Evolutionary conservation across 805 yeast species (phyloP).

Genomic region (Cyberlindnera maritima): DNA sequence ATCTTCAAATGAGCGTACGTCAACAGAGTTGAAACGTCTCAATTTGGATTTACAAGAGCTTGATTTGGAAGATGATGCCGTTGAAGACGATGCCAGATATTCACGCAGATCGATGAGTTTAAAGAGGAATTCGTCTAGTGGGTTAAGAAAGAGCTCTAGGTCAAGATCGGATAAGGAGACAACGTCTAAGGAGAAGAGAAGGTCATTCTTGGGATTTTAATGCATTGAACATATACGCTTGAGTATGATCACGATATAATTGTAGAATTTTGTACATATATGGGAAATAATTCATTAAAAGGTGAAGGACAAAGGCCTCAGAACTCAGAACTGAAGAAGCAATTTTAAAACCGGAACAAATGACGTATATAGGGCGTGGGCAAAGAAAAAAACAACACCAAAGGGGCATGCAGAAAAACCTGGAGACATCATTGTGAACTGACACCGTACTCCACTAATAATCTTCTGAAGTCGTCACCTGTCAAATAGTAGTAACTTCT

Average conservation of each 20-base stretch:
- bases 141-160: conserved; percentile 9
- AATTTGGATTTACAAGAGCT: conserved; percentile 23
- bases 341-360: not conserved
- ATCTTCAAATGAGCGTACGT: conserved; percentile 5
- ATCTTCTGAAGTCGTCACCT: conserved; percentile 31
- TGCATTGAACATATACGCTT: not conserved
- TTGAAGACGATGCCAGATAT: conserved; percentile 4
- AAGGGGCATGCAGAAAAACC: not conserved
- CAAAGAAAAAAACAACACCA: not conserved
- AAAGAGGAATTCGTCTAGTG: conserved; percentile 11
- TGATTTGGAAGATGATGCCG: conserved; percentile 15
- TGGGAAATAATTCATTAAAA: not conserved
- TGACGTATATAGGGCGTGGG: no score
- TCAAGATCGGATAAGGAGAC: conserved; percentile 14
- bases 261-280: not conserved
- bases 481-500: conserved; percentile 32
- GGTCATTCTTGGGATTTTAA: conserved; percentile 21
- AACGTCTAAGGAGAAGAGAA: conserved; percentile 12
- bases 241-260: no score
- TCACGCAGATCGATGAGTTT: conserved; percentile 19
- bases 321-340: not conserved
- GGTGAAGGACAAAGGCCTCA: no score
- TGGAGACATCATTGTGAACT: not conserved
- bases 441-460: conserved; percentile 19
- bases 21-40: conserved; percentile 16